Evolutionary conservation across 2,329 filamentous ascomycete species (phyloP), one percentile per base, ranked within the genome.

Genomic region (Xylaria sp.): DNA sequence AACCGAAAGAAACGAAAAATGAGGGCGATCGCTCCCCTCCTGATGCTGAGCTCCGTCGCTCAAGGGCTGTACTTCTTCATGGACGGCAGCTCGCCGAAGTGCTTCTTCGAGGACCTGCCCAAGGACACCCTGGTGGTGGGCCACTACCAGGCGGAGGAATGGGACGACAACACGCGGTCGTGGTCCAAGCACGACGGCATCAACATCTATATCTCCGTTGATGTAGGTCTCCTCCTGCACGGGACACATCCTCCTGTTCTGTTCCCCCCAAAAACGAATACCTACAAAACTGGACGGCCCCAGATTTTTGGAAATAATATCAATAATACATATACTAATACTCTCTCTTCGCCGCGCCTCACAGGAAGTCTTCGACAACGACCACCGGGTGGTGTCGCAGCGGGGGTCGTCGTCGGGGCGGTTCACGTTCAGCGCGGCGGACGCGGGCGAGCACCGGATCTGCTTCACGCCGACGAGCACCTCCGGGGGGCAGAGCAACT

Each of bases 71-170:
- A 96, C 85, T 96, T 99, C 82, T 97, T 90, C 80, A 87, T 97
- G 73, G 92, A 97, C 72, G 90, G 89, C 68, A 83, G 84, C 45
- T 78, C 84, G 62, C 88, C 91, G 64, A 97, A 95, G 78, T 99
- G 94, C 78, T 99, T 99, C 85, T 96, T 90, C 77, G 94, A 99
- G 78, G 93, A 97, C 75, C 84, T 99, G 55, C 92, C 94, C 63
- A 97, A 97, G 80, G 93, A 96, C 74, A 97, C 94, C 13, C 79
- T 99, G 54, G 93, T 99, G 51, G 92, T 97, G 55, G 94, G 94
- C 64, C 88, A 94, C 76, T 99, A 92, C 80, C 85, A 82, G 50
- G 91, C 91, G 46, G 88, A 94, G 74, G 89, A 95, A 73, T 94
- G 85, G 78, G 87, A 94, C 73, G 83, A 90, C 53, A 77, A 86